These are phyloP conservation scores for Pythium sukuiense DNA, from an alignment of 352 stramenopile genomes.

Conservation along the genomic window DNA sequence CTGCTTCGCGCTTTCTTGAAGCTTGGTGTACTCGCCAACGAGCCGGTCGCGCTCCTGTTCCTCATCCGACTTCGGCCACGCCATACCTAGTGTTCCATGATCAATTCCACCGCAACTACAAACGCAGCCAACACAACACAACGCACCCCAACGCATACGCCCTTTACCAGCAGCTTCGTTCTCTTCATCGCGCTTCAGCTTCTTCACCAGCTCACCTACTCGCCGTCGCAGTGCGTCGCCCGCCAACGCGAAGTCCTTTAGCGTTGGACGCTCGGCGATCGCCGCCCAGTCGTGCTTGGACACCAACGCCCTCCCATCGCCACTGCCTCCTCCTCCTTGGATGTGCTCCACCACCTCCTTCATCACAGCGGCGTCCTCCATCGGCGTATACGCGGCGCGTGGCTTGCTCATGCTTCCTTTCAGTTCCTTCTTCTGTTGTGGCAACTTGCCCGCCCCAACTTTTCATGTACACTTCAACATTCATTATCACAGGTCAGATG, in stretches of 20 bases:
- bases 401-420: constrained; percentile 11
- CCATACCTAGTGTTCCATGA: constrained; percentile 4
- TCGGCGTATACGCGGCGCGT: constrained; percentile 8
- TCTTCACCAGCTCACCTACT: constrained; percentile 17
- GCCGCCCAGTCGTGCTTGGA: constrained; percentile 6
- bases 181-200: constrained; percentile 3
- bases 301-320: background rate
- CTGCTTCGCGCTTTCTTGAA: background rate
- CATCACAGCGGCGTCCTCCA: constrained; percentile 7
- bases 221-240: constrained; percentile 13
- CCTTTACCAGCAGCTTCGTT: background rate
- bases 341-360: background rate
- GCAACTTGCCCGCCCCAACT: constrained; percentile 6
- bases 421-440: background rate
- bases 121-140: too few relatives aligned
- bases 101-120: background rate
- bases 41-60: constrained; percentile 20
- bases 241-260: background rate
- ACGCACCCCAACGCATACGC: constrained; percentile 23
- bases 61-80: constrained; percentile 18
- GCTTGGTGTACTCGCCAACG: constrained; percentile 1
- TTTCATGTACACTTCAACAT: background rate
- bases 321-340: background rate
- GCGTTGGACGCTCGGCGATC: background rate
- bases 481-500: background rate